Evolutionary conservation across 495 filamentous ascomycete species (phyloP).

Genomic region (Pyrenula aspistea): DNA sequence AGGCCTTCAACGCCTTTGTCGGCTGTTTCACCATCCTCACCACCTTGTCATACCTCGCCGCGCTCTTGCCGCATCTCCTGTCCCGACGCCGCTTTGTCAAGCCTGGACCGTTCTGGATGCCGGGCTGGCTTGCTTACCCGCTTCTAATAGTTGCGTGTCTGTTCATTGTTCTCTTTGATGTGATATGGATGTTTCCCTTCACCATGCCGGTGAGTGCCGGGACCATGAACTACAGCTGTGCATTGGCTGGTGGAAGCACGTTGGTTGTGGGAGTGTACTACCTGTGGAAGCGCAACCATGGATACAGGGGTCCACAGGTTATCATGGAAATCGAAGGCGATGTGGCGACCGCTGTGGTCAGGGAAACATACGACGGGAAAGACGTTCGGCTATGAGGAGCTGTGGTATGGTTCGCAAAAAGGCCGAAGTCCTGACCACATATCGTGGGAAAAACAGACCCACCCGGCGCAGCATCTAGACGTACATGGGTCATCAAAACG

Average conservation of each 20-base stretch:
- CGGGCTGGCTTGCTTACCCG: constrained; percentile 39
- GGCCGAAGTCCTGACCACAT: too few relatives aligned
- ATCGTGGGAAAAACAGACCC: too few relatives aligned
- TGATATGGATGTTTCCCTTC: constrained; percentile 73
- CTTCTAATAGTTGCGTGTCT: constrained; percentile 48
- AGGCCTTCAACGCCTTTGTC: constrained; percentile 51
- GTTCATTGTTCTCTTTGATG: constrained; percentile 57
- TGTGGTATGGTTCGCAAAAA: too few relatives aligned
- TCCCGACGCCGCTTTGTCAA: constrained; percentile 50
- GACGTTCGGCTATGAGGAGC: too few relatives aligned
- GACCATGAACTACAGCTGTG: constrained; percentile 61
- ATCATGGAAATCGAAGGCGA: not conserved
- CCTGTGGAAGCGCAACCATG: not conserved
- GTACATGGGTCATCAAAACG: too few relatives aligned
- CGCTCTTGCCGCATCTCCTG: constrained; percentile 63
- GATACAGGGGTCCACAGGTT: constrained; percentile 4
- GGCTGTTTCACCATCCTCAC: constrained; percentile 64
- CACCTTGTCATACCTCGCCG: constrained; percentile 60
- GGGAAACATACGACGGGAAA: not conserved
- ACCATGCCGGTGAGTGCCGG: constrained; percentile 37
- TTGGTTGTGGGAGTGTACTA: constrained; percentile 18
- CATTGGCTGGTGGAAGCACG: constrained; percentile 50
- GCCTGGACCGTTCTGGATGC: constrained; percentile 59
- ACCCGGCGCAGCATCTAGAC: too few relatives aligned
- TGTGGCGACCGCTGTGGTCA: not conserved